These are phyloP conservation scores for Termitomyces sp. DNA, from an alignment of 768 basidiomycete species.

Conservation along the genomic window DNA sequence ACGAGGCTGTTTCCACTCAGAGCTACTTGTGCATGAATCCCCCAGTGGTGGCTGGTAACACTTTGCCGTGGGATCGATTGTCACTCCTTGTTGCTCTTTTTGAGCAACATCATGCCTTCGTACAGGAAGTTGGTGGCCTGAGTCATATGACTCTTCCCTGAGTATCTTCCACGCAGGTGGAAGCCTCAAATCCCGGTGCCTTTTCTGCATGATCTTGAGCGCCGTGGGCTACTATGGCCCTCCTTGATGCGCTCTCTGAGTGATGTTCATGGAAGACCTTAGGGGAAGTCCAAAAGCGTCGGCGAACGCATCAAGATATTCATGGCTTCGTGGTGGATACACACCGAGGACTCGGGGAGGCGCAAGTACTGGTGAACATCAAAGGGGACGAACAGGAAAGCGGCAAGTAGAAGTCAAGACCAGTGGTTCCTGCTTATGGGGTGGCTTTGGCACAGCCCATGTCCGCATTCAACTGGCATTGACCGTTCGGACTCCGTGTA, in stretches of 20 bases:
- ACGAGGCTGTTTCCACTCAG: slow-evolving; percentile 12
- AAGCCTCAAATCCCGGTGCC: slow-evolving; percentile 43
- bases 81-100: background rate
- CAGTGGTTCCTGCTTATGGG: slow-evolving; percentile 7
- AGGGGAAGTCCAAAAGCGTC: slow-evolving; percentile 44
- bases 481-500: slow-evolving; percentile 4
- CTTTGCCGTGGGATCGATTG: slow-evolving; percentile 5
- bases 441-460: slow-evolving; percentile 23
- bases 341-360: slow-evolving; percentile 8
- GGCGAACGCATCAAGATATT: slow-evolving; percentile 44
- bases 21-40: slow-evolving; percentile 19
- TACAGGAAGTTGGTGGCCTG: slow-evolving; percentile 32
- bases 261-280: slow-evolving; percentile 13
- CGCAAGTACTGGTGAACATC: slow-evolving; percentile 7
- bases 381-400: slow-evolving; percentile 27
- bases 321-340: slow-evolving; percentile 42
- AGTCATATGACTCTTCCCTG: slow-evolving; percentile 40
- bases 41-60: slow-evolving; percentile 8
- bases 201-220: slow-evolving; percentile 42
- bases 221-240: slow-evolving; percentile 41
- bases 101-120: slow-evolving; percentile 25
- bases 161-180: slow-evolving; percentile 13
- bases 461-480: slow-evolving; percentile 6
- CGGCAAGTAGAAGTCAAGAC: slow-evolving; percentile 1
- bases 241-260: slow-evolving; percentile 15